A percentile compares a stretch with the other conserved stretches of the same genome.
Evolutionary conservation across 768 basidiomycete genomes (phyloP).

Genomic region (Pulveroboletus sp.): DNA sequence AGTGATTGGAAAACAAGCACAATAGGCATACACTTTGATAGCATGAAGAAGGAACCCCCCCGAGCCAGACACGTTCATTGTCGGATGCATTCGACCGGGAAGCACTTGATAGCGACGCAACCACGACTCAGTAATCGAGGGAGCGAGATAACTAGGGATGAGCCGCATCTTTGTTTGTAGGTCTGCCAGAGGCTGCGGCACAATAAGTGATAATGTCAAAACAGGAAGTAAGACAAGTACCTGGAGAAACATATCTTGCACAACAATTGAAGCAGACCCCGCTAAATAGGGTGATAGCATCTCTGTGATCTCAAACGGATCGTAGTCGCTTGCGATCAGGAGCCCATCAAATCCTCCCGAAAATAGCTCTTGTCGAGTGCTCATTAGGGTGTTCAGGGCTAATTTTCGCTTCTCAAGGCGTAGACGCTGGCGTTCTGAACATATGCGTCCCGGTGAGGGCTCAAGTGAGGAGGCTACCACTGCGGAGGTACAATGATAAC

Average conservation of each 20-base stretch:
- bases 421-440: conserved; percentile 66
- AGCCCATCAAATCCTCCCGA: conserved; percentile 88
- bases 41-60: conserved; percentile 85
- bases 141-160: conserved; percentile 64
- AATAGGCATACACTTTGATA: conserved; percentile 74
- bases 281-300: conserved; percentile 69
- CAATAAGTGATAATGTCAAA: conserved; percentile 5
- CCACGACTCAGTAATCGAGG: conserved; percentile 83
- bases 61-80: conserved; percentile 84
- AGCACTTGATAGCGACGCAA: conserved; percentile 88
- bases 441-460: conserved; percentile 50
- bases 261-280: conserved; percentile 82
- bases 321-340: conserved; percentile 78
- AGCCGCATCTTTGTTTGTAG: conserved; percentile 67
- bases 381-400: conserved; percentile 55
- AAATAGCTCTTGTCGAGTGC: conserved; percentile 76
- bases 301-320: conserved; percentile 76
- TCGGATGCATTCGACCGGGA: conserved; percentile 95
- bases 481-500: conserved; percentile 23
- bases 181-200: conserved; percentile 63
- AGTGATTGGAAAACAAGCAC: conserved; percentile 16
- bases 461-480: conserved; percentile 59
- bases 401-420: conserved; percentile 75
- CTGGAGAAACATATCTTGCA: conserved; percentile 80
- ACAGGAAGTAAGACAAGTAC: conserved; percentile 33